These are phyloP conservation scores for Serendipita indica DNA, from an alignment of 768 basidiomycete genomes.

Conservation along the genomic window DNA sequence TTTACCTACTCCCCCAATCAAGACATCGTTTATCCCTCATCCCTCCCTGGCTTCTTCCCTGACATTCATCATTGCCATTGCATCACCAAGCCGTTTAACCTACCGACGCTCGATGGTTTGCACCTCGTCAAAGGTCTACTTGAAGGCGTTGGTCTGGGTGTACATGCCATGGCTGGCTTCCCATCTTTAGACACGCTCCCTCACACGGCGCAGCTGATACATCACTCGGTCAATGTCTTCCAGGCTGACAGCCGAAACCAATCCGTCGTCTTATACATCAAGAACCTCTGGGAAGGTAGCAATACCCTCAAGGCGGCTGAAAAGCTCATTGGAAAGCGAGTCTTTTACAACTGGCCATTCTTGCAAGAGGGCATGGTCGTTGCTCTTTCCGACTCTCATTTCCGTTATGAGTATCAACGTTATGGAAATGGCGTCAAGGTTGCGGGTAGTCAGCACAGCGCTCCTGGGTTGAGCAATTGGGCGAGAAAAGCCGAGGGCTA, in stretches of 20 bases:
- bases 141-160: conserved; percentile 77
- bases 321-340: conserved; percentile 58
- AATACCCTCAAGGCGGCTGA: conserved; percentile 61
- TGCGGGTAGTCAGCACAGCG: conserved; percentile 57
- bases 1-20: conserved; percentile 56
- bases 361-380: conserved; percentile 81
- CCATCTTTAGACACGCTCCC: conserved; percentile 87
- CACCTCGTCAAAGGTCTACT: conserved; percentile 76
- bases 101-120: conserved; percentile 74
- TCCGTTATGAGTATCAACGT: conserved; percentile 65
- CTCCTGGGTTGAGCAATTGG: conserved; percentile 58
- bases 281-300: conserved; percentile 52
- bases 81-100: conserved; percentile 64
- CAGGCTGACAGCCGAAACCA: conserved; percentile 81
- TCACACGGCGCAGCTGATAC: conserved; percentile 55
- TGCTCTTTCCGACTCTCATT: conserved; percentile 70
- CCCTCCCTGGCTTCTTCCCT: conserved; percentile 90
- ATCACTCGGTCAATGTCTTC: conserved; percentile 88
- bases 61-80: conserved; percentile 68
- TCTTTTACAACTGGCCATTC: conserved; percentile 87
- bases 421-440: conserved; percentile 40
- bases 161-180: conserved; percentile 83
- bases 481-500: conserved; percentile 67
- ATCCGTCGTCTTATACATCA: conserved; percentile 79
- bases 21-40: conserved; percentile 69